These are phyloP conservation scores for Hemileia vastatrix DNA, from an alignment of 1,284 basidiomycete species.

Conservation along the genomic window DNA sequence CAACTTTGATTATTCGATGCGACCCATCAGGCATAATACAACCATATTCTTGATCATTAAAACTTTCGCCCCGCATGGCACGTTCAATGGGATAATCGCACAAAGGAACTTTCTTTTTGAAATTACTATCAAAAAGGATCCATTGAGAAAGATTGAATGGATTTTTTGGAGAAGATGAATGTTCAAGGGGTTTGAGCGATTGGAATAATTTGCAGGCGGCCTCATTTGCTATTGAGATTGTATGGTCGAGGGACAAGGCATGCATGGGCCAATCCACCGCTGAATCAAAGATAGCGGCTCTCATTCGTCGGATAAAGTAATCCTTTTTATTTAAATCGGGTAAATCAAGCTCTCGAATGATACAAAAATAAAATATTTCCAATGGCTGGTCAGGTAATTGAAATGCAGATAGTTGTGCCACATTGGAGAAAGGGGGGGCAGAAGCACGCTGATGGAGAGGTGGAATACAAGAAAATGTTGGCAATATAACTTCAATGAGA, in stretches of 20 bases:
- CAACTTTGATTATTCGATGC: constrained; percentile 1
- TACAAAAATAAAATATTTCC: not conserved
- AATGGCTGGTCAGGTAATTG: too few species aligned
- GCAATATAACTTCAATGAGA: too few species aligned
- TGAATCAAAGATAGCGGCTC: constrained; percentile 11
- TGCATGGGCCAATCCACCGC: constrained; percentile 11
- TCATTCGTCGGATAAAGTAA: constrained; percentile 11
- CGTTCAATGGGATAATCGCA: constrained; percentile 6
- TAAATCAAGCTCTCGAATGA: not conserved
- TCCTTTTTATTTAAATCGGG: not conserved
- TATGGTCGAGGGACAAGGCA: constrained; percentile 11
- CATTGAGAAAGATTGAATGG: not conserved
- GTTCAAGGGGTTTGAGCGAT: constrained; percentile 1
- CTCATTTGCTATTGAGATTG: constrained; percentile 11
- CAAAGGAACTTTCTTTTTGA: not conserved
- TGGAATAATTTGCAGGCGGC: constrained; percentile 10
- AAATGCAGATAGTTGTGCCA: too few species aligned
- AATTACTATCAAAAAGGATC: constrained; percentile 9
- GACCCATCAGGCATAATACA: constrained; percentile 10
- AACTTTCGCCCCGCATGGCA: constrained; percentile 2
- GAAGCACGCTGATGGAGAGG: too few species aligned
- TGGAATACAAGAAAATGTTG: too few species aligned
- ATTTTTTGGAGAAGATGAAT: not conserved
- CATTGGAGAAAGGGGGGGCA: too few species aligned
- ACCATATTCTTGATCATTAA: constrained; percentile 4